These are phyloP conservation scores for Aspergillus niger DNA, from an alignment of 2,329 filamentous ascomycete species.

Conservation along the genomic window DNA sequence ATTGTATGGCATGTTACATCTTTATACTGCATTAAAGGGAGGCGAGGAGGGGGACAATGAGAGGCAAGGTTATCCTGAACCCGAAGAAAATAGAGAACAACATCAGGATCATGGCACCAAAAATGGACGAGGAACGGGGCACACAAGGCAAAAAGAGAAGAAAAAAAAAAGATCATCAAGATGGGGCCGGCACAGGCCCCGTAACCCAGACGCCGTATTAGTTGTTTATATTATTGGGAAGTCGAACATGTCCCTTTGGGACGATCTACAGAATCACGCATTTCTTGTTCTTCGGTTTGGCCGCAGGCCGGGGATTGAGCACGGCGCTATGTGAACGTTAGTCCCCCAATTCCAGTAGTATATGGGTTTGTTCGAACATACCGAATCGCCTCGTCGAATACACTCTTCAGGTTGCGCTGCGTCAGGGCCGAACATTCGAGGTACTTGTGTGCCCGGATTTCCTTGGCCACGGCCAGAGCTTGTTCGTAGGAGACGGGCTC, in stretches of 20 bases:
- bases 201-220: conserved; percentile 41
- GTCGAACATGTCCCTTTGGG: conserved; percentile 26
- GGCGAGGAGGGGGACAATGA: conserved; percentile 11
- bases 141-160: conserved; percentile 16
- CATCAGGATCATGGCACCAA: conserved; percentile 25
- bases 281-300: conserved; percentile 50
- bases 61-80: conserved; percentile 16
- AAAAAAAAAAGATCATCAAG: conserved; percentile 19
- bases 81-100: conserved; percentile 12
- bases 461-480: conserved; percentile 83
- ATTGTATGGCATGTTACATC: conserved; percentile 30
- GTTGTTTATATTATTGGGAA: conserved; percentile 39
- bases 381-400: conserved; percentile 98
- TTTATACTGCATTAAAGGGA: conserved; percentile 28
- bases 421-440: conserved; percentile 96
- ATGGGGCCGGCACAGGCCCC: conserved; percentile 26
- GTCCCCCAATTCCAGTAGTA: not conserved
- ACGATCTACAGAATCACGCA: conserved; percentile 48
- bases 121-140: conserved; percentile 11
- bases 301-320: conserved; percentile 49
- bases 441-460: conserved; percentile 96
- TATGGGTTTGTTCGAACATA: conserved; percentile 49
- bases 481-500: conserved; percentile 95
- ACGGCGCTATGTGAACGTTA: conserved; percentile 42
- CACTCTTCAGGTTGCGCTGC: conserved; percentile 95